A percentile compares a stretch with the other conserved stretches of the same genome.
Conservation (phyloP, 2,329 filamentous ascomycete species). For the Dendrostoma leiphaemia region DNA sequence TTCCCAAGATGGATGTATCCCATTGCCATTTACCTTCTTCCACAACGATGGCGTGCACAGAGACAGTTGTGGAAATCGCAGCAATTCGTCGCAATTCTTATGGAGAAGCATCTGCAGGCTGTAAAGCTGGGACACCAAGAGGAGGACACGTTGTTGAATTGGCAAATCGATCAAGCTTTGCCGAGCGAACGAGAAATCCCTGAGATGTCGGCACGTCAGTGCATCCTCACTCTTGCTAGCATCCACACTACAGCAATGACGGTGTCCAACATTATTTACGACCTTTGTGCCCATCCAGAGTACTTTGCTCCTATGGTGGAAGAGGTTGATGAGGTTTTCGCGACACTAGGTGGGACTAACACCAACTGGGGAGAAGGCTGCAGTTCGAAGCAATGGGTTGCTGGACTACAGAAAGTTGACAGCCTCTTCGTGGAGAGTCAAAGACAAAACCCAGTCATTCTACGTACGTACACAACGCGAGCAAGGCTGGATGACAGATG, state of each 20-base stretch:
- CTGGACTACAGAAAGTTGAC: neutral
- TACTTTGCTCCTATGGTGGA: neutral
- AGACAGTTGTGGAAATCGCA: no score
- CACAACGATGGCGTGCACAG: no score
- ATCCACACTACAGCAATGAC: constrained; percentile 9
- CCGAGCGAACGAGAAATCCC: neutral
- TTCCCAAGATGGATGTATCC: constrained; percentile 17
- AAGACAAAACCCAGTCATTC: no score
- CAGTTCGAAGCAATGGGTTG: no score
- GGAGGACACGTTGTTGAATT: constrained; percentile 3
- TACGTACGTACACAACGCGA: no score
- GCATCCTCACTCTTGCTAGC: constrained; percentile 12
- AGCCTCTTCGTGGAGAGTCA: neutral
- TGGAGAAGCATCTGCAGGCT: no score
- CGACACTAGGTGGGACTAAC: no score
- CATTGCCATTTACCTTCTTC: no score
- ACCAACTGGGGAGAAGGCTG: no score
- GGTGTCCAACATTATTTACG: constrained; percentile 12
- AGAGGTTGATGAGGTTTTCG: neutral
- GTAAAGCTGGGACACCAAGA: constrained; percentile 64
- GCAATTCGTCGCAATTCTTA: no score
- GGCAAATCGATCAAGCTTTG: neutral
- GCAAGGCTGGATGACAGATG: no score
- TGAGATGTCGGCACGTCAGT: constrained; percentile 1
- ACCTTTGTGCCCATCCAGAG: neutral